Conservation (phyloP, 2,329 filamentous ascomycete genomes). For the Trichoderma harzianum region DNA sequence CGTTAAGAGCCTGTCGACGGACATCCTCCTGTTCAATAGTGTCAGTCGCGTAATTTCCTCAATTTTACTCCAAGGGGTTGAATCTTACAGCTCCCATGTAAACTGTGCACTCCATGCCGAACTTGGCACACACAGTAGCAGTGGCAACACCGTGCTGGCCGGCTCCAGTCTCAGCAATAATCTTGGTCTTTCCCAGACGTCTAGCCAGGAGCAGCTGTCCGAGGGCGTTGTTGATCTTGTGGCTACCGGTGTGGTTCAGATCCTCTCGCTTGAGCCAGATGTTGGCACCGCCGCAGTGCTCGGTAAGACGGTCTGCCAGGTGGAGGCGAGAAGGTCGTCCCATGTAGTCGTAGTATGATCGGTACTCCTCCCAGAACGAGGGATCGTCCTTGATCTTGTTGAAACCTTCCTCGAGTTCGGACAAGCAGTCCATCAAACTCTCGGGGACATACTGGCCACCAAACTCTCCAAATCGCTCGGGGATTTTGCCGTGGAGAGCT, state of each 20-base stretch:
- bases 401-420: conserved; percentile 87
- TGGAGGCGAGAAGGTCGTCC: conserved; percentile 90
- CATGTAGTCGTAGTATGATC: conserved; percentile 96
- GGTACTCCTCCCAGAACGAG: conserved; percentile 94
- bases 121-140: conserved; percentile 95
- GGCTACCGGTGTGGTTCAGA: conserved; percentile 93
- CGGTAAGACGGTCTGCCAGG: conserved; percentile 80
- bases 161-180: conserved; percentile 96
- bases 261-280: conserved; percentile 99
- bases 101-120: conserved; percentile 95
- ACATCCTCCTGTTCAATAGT: conserved; percentile 68
- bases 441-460: conserved; percentile 97
- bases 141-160: conserved; percentile 98
- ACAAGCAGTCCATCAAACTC: conserved; percentile 94
- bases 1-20: conserved; percentile 90
- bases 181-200: conserved; percentile 88
- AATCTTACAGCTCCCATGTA: conserved; percentile 81
- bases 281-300: conserved; percentile 85
- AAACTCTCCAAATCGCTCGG: conserved; percentile 89
- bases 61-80: background rate
- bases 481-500: conserved; percentile 74
- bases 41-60: conserved; percentile 23
- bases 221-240: conserved; percentile 99
- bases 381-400: conserved; percentile 82
- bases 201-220: conserved; percentile 86